Base-by-base conservation (phyloP, 768 basidiomycete species). In the Tylopilus vinaceipallidus region DNA sequence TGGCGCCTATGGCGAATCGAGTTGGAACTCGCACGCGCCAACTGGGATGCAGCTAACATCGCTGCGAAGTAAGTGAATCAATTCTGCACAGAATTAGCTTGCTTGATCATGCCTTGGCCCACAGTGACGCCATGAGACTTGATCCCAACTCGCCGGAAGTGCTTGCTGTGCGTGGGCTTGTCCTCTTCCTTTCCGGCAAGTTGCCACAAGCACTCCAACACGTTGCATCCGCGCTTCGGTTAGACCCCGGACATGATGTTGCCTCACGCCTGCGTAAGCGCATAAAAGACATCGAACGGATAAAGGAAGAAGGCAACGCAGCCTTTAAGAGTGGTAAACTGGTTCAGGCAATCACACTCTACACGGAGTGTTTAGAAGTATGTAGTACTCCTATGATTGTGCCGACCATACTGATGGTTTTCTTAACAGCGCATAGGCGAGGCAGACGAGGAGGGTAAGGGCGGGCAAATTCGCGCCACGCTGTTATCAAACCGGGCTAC, bases 401-500 rank as follows among this genome's bases (percentile, higher is more conserved):
- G 33, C 13, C 32, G 22, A 30, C 26, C 22, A 16, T 24, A 8
- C 26, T 55, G 14, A 57, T 44, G 45, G 19, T 17, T 23, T 27
- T 36, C 38, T 16, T 33, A 19, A 53, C n/a, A 88, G 84, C 76
- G 78, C 20, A 80, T 91, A 37, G 88, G 90, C 19, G 74, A 78
- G 17, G 67, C 68, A 5, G 79, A 82, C 30, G 84, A 86, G 36
- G 90, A 92, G 66, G 84, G 81, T 1, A 80, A 80, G 55, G 91
- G 92, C 16, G 91, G 91, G 8, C 81, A 86, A 47, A 84, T 93
- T 23, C 83, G 88, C 12, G 88, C 90, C 1, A 85, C 86, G 2
- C 69, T 95, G 4, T 71, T 92, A 9, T 88, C 86, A 2, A 95
- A 95, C 59, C 83, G 91, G 5, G 92, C 92, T 1, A 90, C 88